These are phyloP conservation scores for Geranium incanum DNA, from an alignment of 441 rosid species.

Conservation along the genomic window DNA sequence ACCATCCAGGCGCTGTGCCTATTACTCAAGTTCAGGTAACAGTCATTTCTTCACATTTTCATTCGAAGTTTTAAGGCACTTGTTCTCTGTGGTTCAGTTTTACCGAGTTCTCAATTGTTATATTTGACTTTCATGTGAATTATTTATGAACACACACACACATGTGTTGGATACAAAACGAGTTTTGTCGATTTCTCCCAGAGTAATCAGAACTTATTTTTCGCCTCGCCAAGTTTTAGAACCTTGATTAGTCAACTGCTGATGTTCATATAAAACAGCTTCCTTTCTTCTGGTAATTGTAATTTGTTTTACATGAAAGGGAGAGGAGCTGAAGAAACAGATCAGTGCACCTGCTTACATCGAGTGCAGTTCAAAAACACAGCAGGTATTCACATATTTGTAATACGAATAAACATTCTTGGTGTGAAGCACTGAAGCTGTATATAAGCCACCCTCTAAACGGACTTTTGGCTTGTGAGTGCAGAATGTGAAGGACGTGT, in stretches of 20 bases:
- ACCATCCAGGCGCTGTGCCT: slow-evolving; percentile 76
- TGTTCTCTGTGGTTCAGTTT: too few relatives aligned
- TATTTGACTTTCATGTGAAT: too few relatives aligned
- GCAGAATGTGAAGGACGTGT: slow-evolving; percentile 74
- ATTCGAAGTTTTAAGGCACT: too few relatives aligned
- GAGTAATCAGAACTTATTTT: too few relatives aligned
- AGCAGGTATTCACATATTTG: slow-evolving; percentile 41
- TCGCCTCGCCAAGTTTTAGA: background rate
- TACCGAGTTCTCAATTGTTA: too few relatives aligned
- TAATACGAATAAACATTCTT: background rate
- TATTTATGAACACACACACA: too few relatives aligned
- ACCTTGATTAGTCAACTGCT: background rate
- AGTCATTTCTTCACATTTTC: slow-evolving; percentile 2
- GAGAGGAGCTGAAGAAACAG: slow-evolving; percentile 88
- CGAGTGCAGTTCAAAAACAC: slow-evolving; percentile 25
- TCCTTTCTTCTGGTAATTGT: background rate
- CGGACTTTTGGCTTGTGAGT: slow-evolving; percentile 15
- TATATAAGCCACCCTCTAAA: slow-evolving; percentile 5
- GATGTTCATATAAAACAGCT: background rate
- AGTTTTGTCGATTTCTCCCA: too few relatives aligned
- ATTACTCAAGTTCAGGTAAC: slow-evolving; percentile 55
- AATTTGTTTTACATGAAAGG: slow-evolving; percentile 33
- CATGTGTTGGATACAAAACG: too few relatives aligned
- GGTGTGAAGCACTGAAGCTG: background rate
- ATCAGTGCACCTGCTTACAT: slow-evolving; percentile 70